Percentiles rank a stretch among this genome's conserved stretches.
These are phyloP conservation scores for Xerophyta viscosa DNA, from an alignment of 106 monocot genomes.

Conservation along the genomic window DNA sequence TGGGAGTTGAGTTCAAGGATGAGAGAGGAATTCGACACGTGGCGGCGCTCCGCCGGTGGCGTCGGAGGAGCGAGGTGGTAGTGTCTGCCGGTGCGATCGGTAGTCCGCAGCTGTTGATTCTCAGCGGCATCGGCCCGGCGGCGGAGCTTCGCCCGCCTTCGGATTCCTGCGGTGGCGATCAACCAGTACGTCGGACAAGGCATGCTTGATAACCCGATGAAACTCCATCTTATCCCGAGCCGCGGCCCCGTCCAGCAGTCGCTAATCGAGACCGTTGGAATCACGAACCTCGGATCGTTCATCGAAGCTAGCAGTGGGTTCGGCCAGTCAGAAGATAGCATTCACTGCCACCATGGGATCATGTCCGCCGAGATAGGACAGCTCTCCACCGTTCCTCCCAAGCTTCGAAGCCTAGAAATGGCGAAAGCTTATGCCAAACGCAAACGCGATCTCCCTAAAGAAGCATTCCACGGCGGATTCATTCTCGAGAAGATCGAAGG, in stretches of 20 bases:
- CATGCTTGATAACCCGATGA: slow-evolving; percentile 94
- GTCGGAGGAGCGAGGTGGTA: slow-evolving; percentile 53
- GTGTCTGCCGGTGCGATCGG: slow-evolving; percentile 75
- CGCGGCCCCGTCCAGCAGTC: slow-evolving; percentile 64
- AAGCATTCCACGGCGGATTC: slow-evolving; percentile 75
- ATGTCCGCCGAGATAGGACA: slow-evolving; percentile 99
- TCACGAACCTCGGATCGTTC: slow-evolving; percentile 71
- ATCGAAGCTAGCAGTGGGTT: slow-evolving; percentile 98
- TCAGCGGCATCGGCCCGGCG: slow-evolving; percentile 81
- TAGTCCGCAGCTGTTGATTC: slow-evolving; percentile 76
- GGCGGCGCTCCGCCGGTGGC: slow-evolving; percentile 14
- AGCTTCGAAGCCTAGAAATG: slow-evolving; percentile 32
- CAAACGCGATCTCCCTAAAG: slow-evolving; percentile 35
- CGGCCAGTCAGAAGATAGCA: slow-evolving; percentile 79
- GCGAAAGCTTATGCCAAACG: slow-evolving; percentile 17
- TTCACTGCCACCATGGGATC: slow-evolving; percentile 91
- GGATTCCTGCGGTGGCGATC: slow-evolving; percentile 37
- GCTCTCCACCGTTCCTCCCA: slow-evolving; percentile 70
- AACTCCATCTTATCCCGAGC: slow-evolving; percentile 72
- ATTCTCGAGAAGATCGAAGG: slow-evolving; percentile 59
- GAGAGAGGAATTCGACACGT: slow-evolving; percentile 36
- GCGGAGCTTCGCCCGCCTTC: slow-evolving; percentile 37
- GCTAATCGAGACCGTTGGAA: slow-evolving; percentile 81
- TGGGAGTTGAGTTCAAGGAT: slow-evolving; percentile 56
- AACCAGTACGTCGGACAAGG: slow-evolving; percentile 64